Conservation (phyloP, 1,284 basidiomycete species). For the Apiotrichum sp. region DNA sequence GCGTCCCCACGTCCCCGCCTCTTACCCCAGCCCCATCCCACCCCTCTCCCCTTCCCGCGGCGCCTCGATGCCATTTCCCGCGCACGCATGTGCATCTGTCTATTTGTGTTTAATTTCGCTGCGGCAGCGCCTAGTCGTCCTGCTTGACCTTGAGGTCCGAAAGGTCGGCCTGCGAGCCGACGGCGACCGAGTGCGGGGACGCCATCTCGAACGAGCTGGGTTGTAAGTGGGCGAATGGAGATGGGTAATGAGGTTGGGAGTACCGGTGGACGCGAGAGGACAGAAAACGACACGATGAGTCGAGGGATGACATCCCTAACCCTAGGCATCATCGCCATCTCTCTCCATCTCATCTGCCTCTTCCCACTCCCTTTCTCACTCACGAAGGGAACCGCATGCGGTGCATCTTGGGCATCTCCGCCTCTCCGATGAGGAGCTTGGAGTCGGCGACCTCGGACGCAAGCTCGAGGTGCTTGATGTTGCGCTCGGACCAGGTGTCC, state of each 20-base stretch:
- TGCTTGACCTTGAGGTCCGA: constrained; percentile 45
- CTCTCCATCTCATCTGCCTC: background rate
- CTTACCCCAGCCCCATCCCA: no score
- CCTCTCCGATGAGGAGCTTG: constrained; percentile 48
- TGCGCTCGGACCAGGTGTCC: constrained; percentile 34
- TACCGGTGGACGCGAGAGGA: no score
- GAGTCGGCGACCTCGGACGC: constrained; percentile 43
- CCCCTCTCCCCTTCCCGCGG: no score
- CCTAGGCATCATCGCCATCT: no score
- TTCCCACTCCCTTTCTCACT: constrained; percentile 10
- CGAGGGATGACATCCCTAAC: background rate
- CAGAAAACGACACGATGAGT: background rate
- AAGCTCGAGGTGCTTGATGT: constrained; percentile 47
- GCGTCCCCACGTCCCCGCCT: no score
- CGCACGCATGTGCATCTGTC: no score
- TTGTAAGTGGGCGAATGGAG: background rate
- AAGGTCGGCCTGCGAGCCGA: constrained; percentile 47
- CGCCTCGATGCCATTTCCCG: no score
- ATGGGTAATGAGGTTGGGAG: background rate
- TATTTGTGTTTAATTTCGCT: no score
- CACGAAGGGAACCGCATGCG: constrained; percentile 46
- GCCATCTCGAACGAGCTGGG: constrained; percentile 46
- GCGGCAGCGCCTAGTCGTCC: constrained; percentile 10
- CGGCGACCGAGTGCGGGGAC: constrained; percentile 42
- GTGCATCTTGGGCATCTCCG: constrained; percentile 44